Conservation (phyloP, 257 asterid species). For the Solanum pennellii region DNA sequence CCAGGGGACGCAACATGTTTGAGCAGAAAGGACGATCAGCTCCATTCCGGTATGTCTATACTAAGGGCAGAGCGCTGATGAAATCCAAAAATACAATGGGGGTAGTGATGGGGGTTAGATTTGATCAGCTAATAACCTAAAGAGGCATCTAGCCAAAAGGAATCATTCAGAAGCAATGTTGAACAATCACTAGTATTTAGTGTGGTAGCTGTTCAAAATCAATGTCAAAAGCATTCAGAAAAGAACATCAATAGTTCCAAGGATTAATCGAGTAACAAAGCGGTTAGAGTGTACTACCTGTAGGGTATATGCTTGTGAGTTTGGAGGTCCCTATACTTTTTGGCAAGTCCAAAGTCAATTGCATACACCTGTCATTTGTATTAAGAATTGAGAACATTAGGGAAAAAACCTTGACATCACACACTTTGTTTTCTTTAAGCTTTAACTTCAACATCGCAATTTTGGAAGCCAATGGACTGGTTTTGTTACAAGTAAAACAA, state of each 20-base stretch:
- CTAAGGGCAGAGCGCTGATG: not conserved
- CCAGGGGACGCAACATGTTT: not conserved
- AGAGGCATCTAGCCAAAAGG: not conserved
- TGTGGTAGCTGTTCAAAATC: not conserved
- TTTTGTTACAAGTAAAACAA: not conserved
- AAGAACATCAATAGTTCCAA: not conserved
- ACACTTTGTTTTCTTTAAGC: not conserved
- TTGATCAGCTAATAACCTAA: not conserved
- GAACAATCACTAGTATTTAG: not conserved
- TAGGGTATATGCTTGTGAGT: constrained; percentile 35
- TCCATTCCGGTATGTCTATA: not conserved
- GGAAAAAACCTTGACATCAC: not conserved
- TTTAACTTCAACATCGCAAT: not conserved
- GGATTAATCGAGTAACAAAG: not conserved
- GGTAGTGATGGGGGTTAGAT: not conserved
- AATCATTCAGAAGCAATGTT: not conserved
- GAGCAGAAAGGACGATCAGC: not conserved
- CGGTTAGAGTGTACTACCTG: constrained; percentile 8
- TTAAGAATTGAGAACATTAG: not conserved
- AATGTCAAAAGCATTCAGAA: not conserved
- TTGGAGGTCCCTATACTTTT: constrained; percentile 30
- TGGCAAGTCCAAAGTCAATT: constrained; percentile 30
- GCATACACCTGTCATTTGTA: constrained; percentile 21
- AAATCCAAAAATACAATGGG: not conserved
- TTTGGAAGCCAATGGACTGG: not conserved